These are phyloP conservation scores for Mucor ambiguus DNA, from an alignment of 371 early-diverging fungal genomes.

Conservation along the genomic window DNA sequence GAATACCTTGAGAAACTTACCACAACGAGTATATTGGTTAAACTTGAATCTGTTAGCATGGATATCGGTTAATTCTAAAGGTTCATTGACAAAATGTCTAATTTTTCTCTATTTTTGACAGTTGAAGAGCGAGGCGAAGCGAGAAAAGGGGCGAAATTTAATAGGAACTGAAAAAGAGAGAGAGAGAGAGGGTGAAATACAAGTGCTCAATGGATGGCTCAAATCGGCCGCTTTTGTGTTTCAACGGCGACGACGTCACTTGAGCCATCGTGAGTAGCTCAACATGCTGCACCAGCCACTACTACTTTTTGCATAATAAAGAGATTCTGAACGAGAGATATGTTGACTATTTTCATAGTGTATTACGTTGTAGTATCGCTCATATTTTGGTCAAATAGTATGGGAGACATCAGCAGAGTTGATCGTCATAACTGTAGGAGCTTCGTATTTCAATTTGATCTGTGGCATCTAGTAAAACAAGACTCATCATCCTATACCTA, in stretches of 20 bases:
- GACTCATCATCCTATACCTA: too few relatives aligned
- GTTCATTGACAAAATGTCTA: conserved; percentile 14
- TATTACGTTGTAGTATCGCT: too few relatives aligned
- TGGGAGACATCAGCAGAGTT: too few relatives aligned
- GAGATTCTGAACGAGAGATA: neutral
- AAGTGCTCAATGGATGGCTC: neutral
- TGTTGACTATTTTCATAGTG: neutral
- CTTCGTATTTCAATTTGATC: too few relatives aligned
- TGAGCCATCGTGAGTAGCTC: neutral
- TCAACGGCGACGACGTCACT: conserved; percentile 2
- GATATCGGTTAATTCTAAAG: conserved; percentile 13
- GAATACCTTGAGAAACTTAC: conserved; percentile 17
- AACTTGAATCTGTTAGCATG: conserved; percentile 54
- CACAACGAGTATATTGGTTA: conserved; percentile 55
- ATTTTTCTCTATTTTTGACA: neutral
- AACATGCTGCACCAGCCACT: neutral
- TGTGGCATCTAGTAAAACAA: too few relatives aligned
- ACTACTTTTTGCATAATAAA: neutral
- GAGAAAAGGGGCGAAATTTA: neutral
- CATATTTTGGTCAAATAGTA: too few relatives aligned
- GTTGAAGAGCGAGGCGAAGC: neutral
- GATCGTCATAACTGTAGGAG: too few relatives aligned
- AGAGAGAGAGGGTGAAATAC: neutral
- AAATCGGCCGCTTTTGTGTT: neutral
- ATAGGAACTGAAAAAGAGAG: neutral